Conservation (phyloP, 371 early-diverging fungal genomes). For the Mortierella sp. region DNA sequence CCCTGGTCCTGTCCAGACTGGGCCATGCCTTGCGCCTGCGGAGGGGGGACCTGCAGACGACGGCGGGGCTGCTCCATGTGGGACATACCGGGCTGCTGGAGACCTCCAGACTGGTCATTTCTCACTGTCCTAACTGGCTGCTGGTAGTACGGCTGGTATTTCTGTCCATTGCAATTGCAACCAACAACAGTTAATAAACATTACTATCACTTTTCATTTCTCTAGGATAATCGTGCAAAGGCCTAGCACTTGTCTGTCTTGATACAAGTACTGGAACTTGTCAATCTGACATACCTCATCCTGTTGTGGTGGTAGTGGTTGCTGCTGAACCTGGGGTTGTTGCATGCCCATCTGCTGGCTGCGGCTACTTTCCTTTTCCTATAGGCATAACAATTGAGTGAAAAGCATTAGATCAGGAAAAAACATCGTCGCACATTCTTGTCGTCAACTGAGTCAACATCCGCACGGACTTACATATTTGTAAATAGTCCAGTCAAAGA, state of each 20-base stretch:
- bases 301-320: constrained; percentile 20
- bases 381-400: background rate
- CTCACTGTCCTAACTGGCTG: constrained; percentile 16
- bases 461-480: constrained; percentile 53
- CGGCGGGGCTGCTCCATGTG: constrained; percentile 30
- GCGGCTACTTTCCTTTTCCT: constrained; percentile 50
- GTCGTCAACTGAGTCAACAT: background rate
- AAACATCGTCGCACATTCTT: background rate
- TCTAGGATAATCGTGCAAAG: too few species aligned
- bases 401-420: background rate
- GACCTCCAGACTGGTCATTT: constrained; percentile 8
- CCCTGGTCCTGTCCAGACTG: constrained; percentile 31
- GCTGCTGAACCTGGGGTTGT: constrained; percentile 25
- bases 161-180: constrained; percentile 5
- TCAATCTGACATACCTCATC: constrained; percentile 25
- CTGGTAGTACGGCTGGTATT: constrained; percentile 22
- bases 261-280: too few species aligned
- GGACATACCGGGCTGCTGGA: background rate
- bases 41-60: constrained; percentile 27
- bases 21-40: constrained; percentile 26
- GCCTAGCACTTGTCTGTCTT: too few species aligned
- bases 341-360: constrained; percentile 40
- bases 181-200: too few species aligned
- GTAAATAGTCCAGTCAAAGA: constrained; percentile 95
- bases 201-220: too few species aligned